Conservation (phyloP, 140 eudicot genomes). For the Stevia rebaudiana region DNA sequence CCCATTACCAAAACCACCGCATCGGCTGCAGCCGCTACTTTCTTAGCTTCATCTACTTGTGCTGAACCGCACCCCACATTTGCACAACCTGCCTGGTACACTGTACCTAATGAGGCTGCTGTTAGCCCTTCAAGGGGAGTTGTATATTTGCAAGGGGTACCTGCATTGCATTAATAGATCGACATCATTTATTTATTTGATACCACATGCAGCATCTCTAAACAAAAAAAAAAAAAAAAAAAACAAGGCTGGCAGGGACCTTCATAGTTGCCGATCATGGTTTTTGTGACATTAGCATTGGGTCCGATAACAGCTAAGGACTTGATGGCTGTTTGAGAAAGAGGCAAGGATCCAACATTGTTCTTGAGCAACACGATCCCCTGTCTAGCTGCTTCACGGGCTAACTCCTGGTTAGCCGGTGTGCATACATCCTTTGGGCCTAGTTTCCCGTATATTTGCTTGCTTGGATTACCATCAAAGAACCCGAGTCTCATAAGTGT, state of each 20-base stretch:
- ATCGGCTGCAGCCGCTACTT: conserved; percentile 61
- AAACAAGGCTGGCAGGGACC: too few relatives aligned
- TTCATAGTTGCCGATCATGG: conserved; percentile 94
- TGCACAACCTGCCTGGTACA: conserved; percentile 60
- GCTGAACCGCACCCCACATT: conserved; percentile 57
- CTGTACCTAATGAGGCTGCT: conserved; percentile 40
- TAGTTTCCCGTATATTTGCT: conserved; percentile 57
- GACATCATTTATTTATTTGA: too few relatives aligned
- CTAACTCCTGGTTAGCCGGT: conserved; percentile 62
- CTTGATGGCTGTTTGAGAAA: conserved; percentile 59
- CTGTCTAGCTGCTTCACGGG: conserved; percentile 92
- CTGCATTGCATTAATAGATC: conserved; percentile 32
- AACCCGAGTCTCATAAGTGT: conserved; percentile 90
- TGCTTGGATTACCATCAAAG: conserved; percentile 83
- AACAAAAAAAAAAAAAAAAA: too few relatives aligned
- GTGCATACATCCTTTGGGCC: conserved; percentile 93
- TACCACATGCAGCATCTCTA: too few relatives aligned
- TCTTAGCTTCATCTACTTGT: conserved; percentile 49
- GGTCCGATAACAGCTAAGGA: conserved; percentile 94
- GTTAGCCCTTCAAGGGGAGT: conserved; percentile 79
- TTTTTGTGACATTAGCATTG: conserved; percentile 70
- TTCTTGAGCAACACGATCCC: conserved; percentile 92
- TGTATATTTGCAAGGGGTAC: conserved; percentile 70
- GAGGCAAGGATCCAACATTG: conserved; percentile 56
- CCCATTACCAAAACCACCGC: conserved; percentile 79